Conservation (phyloP, 2,329 filamentous ascomycete genomes). For the Didymella lethalis region DNA sequence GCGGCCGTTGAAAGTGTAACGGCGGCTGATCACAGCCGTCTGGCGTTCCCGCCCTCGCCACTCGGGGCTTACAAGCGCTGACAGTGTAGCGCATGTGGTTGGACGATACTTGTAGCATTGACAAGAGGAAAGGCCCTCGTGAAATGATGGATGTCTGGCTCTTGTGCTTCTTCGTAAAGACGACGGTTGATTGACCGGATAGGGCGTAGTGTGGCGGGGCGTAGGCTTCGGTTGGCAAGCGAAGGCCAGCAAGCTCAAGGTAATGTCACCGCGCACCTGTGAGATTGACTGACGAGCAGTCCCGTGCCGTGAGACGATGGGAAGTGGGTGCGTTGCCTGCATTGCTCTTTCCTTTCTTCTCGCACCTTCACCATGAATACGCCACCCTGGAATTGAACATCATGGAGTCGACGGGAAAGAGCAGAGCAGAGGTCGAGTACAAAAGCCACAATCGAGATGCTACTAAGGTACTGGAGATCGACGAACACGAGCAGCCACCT, state of each 20-base stretch:
- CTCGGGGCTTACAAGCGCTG: background rate
- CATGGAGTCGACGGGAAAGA: conserved; percentile 29
- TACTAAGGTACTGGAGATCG: conserved; percentile 12
- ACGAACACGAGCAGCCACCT: conserved; percentile 21
- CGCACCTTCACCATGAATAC: conserved; percentile 22
- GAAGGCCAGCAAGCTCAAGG: conserved; percentile 21
- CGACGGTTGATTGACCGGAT: conserved; percentile 10
- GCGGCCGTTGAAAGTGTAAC: conserved; percentile 19
- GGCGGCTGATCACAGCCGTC: conserved; percentile 11
- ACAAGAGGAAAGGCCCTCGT: background rate
- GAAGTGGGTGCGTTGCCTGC: conserved; percentile 2
- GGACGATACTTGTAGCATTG: background rate
- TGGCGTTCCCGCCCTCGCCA: background rate
- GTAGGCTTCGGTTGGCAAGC: conserved; percentile 34
- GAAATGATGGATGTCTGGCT: conserved; percentile 1
- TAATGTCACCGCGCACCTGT: conserved; percentile 4
- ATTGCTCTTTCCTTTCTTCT: conserved; percentile 12
- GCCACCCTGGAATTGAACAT: conserved; percentile 9
- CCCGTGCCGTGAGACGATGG: conserved; percentile 16
- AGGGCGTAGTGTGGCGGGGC: conserved; percentile 12
- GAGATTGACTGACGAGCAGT: conserved; percentile 9
- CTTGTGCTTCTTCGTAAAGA: conserved; percentile 5
- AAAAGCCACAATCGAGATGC: conserved; percentile 7
- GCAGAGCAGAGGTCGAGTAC: conserved; percentile 13
- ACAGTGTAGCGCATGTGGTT: background rate